These are phyloP conservation scores for Fusarium coffeatum DNA, from an alignment of 2,329 filamentous ascomycete species.

Conservation along the genomic window DNA sequence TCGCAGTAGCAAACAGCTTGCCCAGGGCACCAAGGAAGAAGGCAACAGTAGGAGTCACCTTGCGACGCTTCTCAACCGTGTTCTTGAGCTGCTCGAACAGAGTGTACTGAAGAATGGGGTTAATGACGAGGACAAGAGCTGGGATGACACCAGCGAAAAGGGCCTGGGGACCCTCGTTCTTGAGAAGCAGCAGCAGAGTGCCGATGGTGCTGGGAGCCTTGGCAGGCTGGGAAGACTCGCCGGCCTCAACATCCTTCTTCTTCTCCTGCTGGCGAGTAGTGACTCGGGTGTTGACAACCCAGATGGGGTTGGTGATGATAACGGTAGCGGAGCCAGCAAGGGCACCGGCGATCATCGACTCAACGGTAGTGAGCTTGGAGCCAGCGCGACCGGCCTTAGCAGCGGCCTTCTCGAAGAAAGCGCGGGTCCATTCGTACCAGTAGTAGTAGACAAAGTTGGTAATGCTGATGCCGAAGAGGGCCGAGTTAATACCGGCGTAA, in stretches of 20 bases:
- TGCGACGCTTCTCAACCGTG: constrained; percentile 75
- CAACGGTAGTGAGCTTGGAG: constrained; percentile 87
- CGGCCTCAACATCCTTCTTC: constrained; percentile 58
- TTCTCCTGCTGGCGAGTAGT: constrained; percentile 80
- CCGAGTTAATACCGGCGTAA: constrained; percentile 92
- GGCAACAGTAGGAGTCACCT: constrained; percentile 85
- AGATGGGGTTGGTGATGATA: constrained; percentile 97
- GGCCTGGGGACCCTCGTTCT: constrained; percentile 83
- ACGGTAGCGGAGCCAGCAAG: constrained; percentile 95
- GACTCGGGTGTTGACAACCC: constrained; percentile 99
- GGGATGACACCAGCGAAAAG: constrained; percentile 94
- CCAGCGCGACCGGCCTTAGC: constrained; percentile 76
- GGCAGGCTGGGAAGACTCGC: constrained; percentile 49
- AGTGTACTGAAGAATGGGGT: constrained; percentile 98
- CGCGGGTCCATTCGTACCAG: constrained; percentile 98
- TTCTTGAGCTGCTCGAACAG: constrained; percentile 99
- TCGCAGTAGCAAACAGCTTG: constrained; percentile 91
- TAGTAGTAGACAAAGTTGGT: constrained; percentile 99
- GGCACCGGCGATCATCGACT: constrained; percentile 95
- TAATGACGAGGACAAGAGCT: constrained; percentile 93
- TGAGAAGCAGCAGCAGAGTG: constrained; percentile 83
- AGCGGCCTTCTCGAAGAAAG: constrained; percentile 85
- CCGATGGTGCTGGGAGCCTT: constrained; percentile 79
- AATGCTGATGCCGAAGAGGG: constrained; percentile 95
- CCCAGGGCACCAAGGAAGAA: constrained; percentile 93